phyloP scores from a whole-genome alignment of 176 grass and related monocot genomes.

The Calamus simplicifolius region DNA sequence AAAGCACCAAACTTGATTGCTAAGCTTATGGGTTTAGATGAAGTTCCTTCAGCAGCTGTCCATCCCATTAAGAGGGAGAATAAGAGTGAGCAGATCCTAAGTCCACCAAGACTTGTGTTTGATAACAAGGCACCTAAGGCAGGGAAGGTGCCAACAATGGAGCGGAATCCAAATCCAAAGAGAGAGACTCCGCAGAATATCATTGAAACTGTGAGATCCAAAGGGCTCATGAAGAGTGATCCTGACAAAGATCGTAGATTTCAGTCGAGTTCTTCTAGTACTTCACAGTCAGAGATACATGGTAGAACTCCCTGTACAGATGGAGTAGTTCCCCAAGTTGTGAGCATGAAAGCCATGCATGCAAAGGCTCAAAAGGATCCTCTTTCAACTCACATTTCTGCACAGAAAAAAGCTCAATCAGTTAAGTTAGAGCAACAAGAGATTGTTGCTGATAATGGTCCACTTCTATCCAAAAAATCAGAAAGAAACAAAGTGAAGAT shows the following conservation, averaged over 20 bases:
- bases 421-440: conserved; percentile 28
- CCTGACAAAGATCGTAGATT: conserved; percentile 14
- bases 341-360: conserved; percentile 18
- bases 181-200: conserved; percentile 25
- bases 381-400: conserved; percentile 4
- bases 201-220: conserved; percentile 32
- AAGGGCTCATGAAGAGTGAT: conserved; percentile 34
- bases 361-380: background rate
- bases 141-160: conserved; percentile 8
- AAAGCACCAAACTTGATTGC: conserved; percentile 61
- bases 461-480: background rate
- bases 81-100: conserved; percentile 23
- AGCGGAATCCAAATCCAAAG: conserved; percentile 21
- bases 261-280: background rate
- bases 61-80: conserved; percentile 26
- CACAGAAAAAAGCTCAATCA: conserved; percentile 8
- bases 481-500: conserved; percentile 16
- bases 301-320: background rate
- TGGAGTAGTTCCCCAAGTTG: conserved; percentile 7
- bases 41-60: conserved; percentile 26
- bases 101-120: conserved; percentile 36
- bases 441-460: conserved; percentile 4
- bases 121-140: conserved; percentile 68
- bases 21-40: conserved; percentile 84
- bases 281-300: background rate